Conservation (phyloP, 805 yeast species). For the Starmerella kuoi region DNA sequence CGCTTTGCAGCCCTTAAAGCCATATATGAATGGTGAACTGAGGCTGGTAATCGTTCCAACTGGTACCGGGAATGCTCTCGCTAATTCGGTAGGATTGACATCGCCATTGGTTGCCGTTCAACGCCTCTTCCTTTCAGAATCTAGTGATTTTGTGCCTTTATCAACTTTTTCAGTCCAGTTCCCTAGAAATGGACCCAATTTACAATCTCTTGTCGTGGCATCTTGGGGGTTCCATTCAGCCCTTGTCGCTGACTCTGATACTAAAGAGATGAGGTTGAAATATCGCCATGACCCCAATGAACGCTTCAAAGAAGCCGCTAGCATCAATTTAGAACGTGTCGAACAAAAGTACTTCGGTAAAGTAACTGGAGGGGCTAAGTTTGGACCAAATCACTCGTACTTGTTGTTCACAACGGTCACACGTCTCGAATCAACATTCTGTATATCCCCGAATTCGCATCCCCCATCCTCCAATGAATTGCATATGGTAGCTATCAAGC, state of each 20-base stretch:
- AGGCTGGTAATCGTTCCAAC: constrained; percentile 41
- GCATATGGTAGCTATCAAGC: constrained; percentile 37
- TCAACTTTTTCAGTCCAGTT: constrained; percentile 37
- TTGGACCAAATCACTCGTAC: constrained; percentile 37
- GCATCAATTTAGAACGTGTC: constrained; percentile 35
- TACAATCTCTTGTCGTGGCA: constrained; percentile 43
- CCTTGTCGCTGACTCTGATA: constrained; percentile 67
- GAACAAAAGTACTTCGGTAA: constrained; percentile 44
- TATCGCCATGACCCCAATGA: constrained; percentile 41
- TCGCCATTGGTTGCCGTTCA: constrained; percentile 25
- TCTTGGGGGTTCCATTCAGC: constrained; percentile 86
- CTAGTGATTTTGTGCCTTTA: constrained; percentile 28
- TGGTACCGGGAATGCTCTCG: constrained; percentile 81
- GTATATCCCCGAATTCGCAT: constrained; percentile 48
- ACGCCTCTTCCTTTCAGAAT: constrained; percentile 19
- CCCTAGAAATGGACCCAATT: constrained; percentile 31
- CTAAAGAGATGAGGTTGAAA: constrained; percentile 47
- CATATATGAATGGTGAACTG: constrained; percentile 9
- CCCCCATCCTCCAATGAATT: constrained; percentile 33
- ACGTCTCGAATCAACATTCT: constrained; percentile 47
- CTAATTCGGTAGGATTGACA: constrained; percentile 42
- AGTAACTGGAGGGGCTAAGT: constrained; percentile 13
- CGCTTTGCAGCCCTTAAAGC: constrained; percentile 25
- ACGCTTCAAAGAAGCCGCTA: constrained; percentile 61
- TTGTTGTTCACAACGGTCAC: constrained; percentile 45